Percentiles rank a stretch among this genome's conserved stretches.
Evolutionary conservation across 345 rosid species (phyloP).

Genomic region (Heritiera fomes): DNA sequence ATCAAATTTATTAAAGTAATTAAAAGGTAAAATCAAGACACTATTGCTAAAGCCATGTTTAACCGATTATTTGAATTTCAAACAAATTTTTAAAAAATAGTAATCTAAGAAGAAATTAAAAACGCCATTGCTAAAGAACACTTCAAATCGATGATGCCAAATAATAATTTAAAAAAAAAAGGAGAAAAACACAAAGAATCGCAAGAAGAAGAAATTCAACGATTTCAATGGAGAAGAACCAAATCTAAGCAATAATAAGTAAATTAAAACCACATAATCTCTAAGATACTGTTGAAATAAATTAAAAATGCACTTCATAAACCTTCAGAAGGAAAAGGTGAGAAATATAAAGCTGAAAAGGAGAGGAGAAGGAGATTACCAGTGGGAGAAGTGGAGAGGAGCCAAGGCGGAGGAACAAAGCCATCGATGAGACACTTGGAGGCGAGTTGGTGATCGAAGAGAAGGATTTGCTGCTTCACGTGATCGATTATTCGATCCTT

Average conservation of each 20-base stretch:
- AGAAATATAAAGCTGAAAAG: not conserved
- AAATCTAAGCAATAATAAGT: not conserved
- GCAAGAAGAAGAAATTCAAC: not conserved
- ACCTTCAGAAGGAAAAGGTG: not conserved
- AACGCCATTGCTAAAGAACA: not conserved
- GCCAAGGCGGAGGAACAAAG: constrained; percentile 75
- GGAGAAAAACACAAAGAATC: too few species aligned
- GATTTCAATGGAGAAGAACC: not conserved
- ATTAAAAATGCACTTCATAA: not conserved
- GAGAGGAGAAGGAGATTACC: constrained; percentile 33
- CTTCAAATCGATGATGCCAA: not conserved
- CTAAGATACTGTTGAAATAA: not conserved
- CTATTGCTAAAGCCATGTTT: not conserved
- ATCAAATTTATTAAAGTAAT: not conserved
- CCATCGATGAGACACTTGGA: constrained; percentile 68
- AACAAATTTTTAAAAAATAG: too few species aligned
- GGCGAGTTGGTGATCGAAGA: constrained; percentile 71
- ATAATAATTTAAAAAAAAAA: not conserved
- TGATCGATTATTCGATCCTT: constrained; percentile 59
- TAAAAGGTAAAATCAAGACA: not conserved
- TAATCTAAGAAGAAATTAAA: not conserved
- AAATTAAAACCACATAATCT: not conserved
- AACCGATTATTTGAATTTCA: not conserved
- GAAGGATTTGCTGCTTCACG: constrained; percentile 57
- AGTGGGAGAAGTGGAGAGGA: constrained; percentile 44